These are phyloP conservation scores for Bipolaris cookei DNA, from an alignment of 2,329 filamentous ascomycete genomes.

Conservation along the genomic window DNA sequence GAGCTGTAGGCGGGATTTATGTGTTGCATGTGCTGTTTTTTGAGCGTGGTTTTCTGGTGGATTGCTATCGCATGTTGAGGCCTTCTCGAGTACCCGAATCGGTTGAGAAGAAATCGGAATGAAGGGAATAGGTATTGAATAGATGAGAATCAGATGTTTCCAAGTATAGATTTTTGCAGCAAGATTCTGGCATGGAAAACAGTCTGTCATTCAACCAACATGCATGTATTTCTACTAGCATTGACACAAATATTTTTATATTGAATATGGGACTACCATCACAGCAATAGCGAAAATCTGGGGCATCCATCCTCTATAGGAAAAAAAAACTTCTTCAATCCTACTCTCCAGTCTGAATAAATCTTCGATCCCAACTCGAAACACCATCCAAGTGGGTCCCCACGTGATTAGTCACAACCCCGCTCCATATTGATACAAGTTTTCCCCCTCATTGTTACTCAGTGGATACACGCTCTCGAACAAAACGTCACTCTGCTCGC, in stretches of 20 bases:
- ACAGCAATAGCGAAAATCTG: no score
- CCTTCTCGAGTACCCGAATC: slow-evolving; percentile 11
- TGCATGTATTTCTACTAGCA: neutral
- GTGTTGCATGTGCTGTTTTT: slow-evolving; percentile 43
- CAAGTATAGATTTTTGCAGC: neutral
- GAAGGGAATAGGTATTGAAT: neutral
- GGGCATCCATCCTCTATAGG: no score
- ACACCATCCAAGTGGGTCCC: no score
- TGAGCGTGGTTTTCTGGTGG: slow-evolving; percentile 41
- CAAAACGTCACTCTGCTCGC: no score
- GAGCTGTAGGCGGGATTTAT: slow-evolving; percentile 46
- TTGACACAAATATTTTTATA: no score
- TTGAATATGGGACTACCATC: no score
- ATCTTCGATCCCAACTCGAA: no score
- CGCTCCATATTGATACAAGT: slow-evolving; percentile 6
- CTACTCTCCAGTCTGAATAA: no score
- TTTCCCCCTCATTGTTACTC: no score
- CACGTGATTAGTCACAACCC: slow-evolving; percentile 18
- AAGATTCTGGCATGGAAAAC: neutral
- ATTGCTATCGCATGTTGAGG: slow-evolving; percentile 46
- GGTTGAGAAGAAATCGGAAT: neutral
- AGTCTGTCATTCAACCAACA: neutral
- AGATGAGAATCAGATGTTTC: neutral
- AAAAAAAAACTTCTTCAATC: no score
- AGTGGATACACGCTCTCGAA: no score